These are phyloP conservation scores for Yarrowia sp. DNA, from an alignment of 805 yeast species.

Conservation along the genomic window DNA sequence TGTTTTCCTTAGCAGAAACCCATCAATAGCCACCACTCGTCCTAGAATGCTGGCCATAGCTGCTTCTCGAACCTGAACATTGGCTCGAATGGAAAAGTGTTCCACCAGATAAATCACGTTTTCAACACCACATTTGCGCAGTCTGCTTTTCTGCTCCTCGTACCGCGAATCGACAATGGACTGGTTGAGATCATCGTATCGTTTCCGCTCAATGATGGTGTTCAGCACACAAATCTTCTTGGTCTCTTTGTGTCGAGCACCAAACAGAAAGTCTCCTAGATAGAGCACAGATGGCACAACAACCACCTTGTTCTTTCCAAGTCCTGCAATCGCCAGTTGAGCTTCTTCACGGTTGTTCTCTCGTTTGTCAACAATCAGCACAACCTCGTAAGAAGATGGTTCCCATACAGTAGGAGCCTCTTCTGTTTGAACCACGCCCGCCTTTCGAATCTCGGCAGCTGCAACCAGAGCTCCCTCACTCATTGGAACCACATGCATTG, in stretches of 20 bases:
- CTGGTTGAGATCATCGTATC: constrained; percentile 77
- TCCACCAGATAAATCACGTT: constrained; percentile 78
- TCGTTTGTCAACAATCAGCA: constrained; percentile 4
- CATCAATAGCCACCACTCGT: constrained; percentile 42
- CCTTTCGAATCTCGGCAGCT: not conserved
- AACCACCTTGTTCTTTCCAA: not conserved
- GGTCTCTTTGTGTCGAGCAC: constrained; percentile 63
- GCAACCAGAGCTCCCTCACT: not conserved
- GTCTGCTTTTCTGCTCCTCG: constrained; percentile 78
- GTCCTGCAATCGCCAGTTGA: not conserved
- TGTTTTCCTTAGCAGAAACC: constrained; percentile 67
- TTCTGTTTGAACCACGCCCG: not conserved
- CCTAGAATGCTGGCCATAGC: constrained; percentile 10
- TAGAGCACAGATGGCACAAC: constrained; percentile 42
- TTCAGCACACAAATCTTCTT: constrained; percentile 68
- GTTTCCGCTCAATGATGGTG: constrained; percentile 84
- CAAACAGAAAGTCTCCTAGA: constrained; percentile 88
- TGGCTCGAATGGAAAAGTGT: constrained; percentile 69
- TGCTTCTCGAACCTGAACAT: constrained; percentile 41
- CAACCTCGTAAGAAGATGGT: not conserved
- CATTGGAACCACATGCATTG: not conserved
- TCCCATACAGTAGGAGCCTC: not conserved
- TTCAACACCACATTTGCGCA: constrained; percentile 64
- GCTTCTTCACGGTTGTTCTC: constrained; percentile 1
- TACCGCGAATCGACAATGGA: constrained; percentile 89